phyloP scores from a whole-genome alignment of 306 rosid species.

The Medicago truncatula region DNA sequence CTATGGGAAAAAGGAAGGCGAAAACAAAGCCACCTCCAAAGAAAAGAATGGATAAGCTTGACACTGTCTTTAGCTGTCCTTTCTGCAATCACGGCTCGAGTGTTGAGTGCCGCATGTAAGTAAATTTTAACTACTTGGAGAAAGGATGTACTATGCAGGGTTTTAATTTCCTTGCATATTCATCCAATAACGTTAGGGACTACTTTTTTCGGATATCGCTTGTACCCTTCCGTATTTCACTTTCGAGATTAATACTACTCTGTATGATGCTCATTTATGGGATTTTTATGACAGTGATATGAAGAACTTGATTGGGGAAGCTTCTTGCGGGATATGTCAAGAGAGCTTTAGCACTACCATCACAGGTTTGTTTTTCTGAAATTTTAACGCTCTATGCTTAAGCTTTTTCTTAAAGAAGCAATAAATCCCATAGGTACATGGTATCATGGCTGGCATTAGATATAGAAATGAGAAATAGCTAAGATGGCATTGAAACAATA shows the following conservation, averaged over 20 bases:
- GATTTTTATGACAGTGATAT: slow-evolving; percentile 70
- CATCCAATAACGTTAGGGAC: neutral
- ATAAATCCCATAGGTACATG: neutral
- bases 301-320: slow-evolving; percentile 96
- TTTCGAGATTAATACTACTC: slow-evolving; percentile 5
- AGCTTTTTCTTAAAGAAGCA: neutral
- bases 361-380: slow-evolving; percentile 60
- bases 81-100: slow-evolving; percentile 96
- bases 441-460: neutral
- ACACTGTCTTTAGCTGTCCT: slow-evolving; percentile 95
- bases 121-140: neutral
- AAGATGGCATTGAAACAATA: neutral
- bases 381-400: neutral
- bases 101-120: slow-evolving; percentile 94
- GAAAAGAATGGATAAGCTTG: slow-evolving; percentile 97
- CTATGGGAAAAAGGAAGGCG: slow-evolving; percentile 94
- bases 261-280: slow-evolving; percentile 10
- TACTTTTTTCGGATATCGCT: slow-evolving; percentile 17
- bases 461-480: neutral
- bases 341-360: slow-evolving; percentile 90
- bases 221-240: neutral
- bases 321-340: slow-evolving; percentile 87
- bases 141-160: neutral
- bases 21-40: slow-evolving; percentile 91
- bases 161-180: neutral